phyloP scores from a whole-genome alignment of 805 yeast genomes.

The Middelhovenomyces tepae region DNA sequence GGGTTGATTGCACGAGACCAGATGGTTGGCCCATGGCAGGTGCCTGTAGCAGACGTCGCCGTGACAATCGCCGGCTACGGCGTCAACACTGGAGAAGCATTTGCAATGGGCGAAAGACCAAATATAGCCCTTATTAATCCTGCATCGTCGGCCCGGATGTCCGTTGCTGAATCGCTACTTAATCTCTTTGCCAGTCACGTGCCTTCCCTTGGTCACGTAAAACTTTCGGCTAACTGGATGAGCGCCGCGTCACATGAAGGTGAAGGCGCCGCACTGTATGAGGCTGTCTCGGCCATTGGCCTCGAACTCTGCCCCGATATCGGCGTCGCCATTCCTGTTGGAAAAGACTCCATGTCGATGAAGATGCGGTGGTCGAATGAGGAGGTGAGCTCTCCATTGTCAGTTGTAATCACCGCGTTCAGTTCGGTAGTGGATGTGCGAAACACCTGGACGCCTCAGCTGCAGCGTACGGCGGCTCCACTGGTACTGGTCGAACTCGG shows the following conservation, averaged over 20 bases:
- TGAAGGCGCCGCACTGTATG: slow-evolving; percentile 90
- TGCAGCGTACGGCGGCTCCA: slow-evolving; percentile 36
- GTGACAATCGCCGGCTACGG: slow-evolving; percentile 84
- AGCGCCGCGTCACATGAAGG: slow-evolving; percentile 91
- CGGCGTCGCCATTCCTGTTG: slow-evolving; percentile 91
- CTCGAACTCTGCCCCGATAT: slow-evolving; percentile 88
- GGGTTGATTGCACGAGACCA: slow-evolving; percentile 97
- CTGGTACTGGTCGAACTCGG: slow-evolving; percentile 78
- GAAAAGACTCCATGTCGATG: slow-evolving; percentile 99
- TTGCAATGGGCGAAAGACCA: slow-evolving; percentile 97
- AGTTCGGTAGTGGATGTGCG: slow-evolving; percentile 78
- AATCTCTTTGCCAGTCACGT: slow-evolving; percentile 88
- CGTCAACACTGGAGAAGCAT: slow-evolving; percentile 86
- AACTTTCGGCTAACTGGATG: slow-evolving; percentile 98
- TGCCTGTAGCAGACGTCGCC: slow-evolving; percentile 97
- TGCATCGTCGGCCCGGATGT: slow-evolving; percentile 86
- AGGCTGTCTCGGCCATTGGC: slow-evolving; percentile 95
- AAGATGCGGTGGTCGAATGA: slow-evolving; percentile 86
- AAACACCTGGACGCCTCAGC: slow-evolving; percentile 91
- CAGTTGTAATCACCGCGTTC: slow-evolving; percentile 85
- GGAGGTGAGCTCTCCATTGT: slow-evolving; percentile 92
- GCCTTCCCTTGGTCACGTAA: slow-evolving; percentile 60
- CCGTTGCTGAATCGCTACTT: slow-evolving; percentile 88
- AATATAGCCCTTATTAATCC: slow-evolving; percentile 79
- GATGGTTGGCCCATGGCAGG: slow-evolving; percentile 99